phyloP scores from a whole-genome alignment of 345 rosid genomes.

The Balakata baccata region DNA sequence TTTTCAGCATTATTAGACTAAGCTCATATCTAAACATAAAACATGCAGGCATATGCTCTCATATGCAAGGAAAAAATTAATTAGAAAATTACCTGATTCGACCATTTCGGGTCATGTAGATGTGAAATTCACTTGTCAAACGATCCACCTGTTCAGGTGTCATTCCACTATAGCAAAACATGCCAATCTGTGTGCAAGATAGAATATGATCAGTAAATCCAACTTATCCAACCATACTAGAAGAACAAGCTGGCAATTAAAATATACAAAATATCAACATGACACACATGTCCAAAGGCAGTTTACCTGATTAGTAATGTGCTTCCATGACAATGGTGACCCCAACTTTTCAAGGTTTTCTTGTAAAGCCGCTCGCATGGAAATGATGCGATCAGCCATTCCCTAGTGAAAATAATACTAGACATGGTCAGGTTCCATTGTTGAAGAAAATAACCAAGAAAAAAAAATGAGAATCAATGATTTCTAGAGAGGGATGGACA shows the following conservation, averaged over 20 bases:
- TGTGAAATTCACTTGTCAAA: slow-evolving; percentile 70
- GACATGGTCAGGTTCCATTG: not conserved
- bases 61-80: not conserved
- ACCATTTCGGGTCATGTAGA: slow-evolving; percentile 89
- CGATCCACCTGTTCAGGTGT: slow-evolving; percentile 89
- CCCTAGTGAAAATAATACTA: slow-evolving; percentile 33
- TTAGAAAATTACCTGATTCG: slow-evolving; percentile 61
- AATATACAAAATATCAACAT: not conserved
- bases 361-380: slow-evolving; percentile 70
- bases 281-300: not conserved
- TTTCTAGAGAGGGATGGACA: not conserved
- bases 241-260: not conserved
- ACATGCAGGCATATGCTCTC: not conserved
- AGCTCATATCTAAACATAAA: not conserved
- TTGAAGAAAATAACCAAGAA: not conserved
- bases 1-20: slow-evolving; percentile 9
- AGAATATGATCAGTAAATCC: not conserved
- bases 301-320: slow-evolving; percentile 77
- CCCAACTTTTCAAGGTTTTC: slow-evolving; percentile 85
- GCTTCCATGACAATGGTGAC: slow-evolving; percentile 81
- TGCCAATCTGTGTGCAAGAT: slow-evolving; percentile 64
- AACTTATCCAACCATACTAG: not conserved
- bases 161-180: slow-evolving; percentile 96
- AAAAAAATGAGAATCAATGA: not conserved
- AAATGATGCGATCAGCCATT: slow-evolving; percentile 96